These are phyloP conservation scores for Rubia balearica DNA, from an alignment of 305 asterid species.

Conservation along the genomic window DNA sequence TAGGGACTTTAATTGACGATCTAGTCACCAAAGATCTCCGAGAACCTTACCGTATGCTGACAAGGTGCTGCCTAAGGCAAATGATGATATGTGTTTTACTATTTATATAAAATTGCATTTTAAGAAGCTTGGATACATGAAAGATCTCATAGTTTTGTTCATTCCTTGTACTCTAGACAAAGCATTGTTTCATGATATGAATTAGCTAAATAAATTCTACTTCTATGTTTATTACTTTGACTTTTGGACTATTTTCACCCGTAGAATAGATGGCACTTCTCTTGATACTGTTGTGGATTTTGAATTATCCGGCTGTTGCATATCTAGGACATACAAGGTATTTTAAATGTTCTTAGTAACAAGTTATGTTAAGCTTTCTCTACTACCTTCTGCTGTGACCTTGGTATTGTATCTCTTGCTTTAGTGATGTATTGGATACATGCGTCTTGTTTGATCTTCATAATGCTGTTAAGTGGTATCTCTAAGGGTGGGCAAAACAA, in stretches of 20 bases:
- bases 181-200: not conserved
- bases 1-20: slow-evolving; percentile 96
- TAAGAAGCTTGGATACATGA: not conserved
- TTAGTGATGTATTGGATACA: not conserved
- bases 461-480: not conserved
- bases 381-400: not conserved
- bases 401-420: not conserved
- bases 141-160: not conserved
- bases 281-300: not conserved
- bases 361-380: not conserved
- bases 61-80: slow-evolving; percentile 40
- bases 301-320: not conserved
- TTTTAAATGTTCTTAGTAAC: not conserved
- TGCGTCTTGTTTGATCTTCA: not conserved
- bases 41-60: slow-evolving; percentile 97
- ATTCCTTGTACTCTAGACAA: not conserved
- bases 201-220: not conserved
- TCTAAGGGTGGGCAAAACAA: not conserved
- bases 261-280: not conserved
- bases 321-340: not conserved
- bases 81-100: not conserved
- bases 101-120: not conserved
- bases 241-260: not conserved
- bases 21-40: slow-evolving; percentile 97
- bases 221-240: not conserved